Evolutionary conservation across 2,329 filamentous ascomycete genomes (phyloP).

Genomic region (Verticillium tricorpus): DNA sequence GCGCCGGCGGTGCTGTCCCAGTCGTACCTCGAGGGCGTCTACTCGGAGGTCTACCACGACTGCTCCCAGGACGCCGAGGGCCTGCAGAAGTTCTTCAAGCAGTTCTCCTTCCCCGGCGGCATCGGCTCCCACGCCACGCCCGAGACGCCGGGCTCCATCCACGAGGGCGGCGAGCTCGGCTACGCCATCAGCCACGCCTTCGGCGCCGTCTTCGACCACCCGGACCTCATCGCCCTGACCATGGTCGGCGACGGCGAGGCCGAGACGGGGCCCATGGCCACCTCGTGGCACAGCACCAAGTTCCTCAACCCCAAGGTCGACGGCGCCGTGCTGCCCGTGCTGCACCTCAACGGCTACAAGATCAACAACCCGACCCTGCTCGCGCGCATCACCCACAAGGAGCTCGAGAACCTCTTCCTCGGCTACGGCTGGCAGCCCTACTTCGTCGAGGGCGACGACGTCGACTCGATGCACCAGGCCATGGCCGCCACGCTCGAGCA

Average conservation of each 20-base stretch:
- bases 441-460: constrained; percentile 72
- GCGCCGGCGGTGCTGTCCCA: constrained; percentile 73
- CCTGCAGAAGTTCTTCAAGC: constrained; percentile 73
- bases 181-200: constrained; percentile 78
- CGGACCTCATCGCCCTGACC: constrained; percentile 68
- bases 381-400: constrained; percentile 68
- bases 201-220: constrained; percentile 71
- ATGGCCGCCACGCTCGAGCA: constrained; percentile 74
- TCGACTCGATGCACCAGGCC: constrained; percentile 73
- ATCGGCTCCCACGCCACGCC: constrained; percentile 75
- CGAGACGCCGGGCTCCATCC: constrained; percentile 71
- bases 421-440: constrained; percentile 78
- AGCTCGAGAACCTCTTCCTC: constrained; percentile 63
- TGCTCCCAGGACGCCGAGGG: constrained; percentile 66
- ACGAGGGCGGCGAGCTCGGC: constrained; percentile 78
- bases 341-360: constrained; percentile 81
- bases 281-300: constrained; percentile 78
- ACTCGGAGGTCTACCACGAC: constrained; percentile 72
- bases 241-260: constrained; percentile 79
- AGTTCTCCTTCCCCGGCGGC: constrained; percentile 77
- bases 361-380: constrained; percentile 77
- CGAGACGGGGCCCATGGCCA: constrained; percentile 76
- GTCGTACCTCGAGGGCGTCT: constrained; percentile 72
- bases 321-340: constrained; percentile 70
- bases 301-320: constrained; percentile 77